These are phyloP conservation scores for Antonospora locustae DNA, from an alignment of 371 early-diverging fungal species.

Conservation along the genomic window DNA sequence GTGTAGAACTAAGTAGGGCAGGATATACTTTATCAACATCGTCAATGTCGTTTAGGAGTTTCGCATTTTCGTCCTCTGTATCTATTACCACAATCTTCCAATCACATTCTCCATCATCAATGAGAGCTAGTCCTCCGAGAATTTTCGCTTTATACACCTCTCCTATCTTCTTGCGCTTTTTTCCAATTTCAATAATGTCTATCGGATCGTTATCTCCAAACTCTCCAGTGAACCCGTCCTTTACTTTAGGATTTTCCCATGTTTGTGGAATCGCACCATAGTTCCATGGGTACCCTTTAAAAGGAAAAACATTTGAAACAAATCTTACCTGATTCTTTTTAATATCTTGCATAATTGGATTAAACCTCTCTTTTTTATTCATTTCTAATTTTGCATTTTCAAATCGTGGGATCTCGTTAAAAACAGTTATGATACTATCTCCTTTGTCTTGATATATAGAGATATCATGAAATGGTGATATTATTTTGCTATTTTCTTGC, in stretches of 20 bases:
- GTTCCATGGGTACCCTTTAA: constrained; percentile 99
- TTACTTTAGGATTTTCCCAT: constrained; percentile 82
- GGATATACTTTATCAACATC: constrained; percentile 85
- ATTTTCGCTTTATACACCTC: constrained; percentile 94
- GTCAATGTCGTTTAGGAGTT: constrained; percentile 77
- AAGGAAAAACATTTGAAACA: constrained; percentile 96
- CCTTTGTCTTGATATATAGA: constrained; percentile 68
- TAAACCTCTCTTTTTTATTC: constrained; percentile 56
- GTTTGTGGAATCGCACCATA: constrained; percentile 95
- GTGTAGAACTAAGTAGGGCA: constrained; percentile 76
- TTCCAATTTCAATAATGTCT: constrained; percentile 91
- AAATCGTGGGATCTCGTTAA: constrained; percentile 92
- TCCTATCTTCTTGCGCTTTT: constrained; percentile 67
- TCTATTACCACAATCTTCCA: constrained; percentile 95
- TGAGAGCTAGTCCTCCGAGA: constrained; percentile 80
- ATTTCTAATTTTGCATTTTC: constrained; percentile 96
- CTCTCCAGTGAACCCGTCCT: constrained; percentile 69
- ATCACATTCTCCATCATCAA: constrained; percentile 89
- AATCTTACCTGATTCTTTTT: constrained; percentile 94
- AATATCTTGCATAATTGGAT: constrained; percentile 93
- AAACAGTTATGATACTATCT: constrained; percentile 77
- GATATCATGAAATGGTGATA: constrained; percentile 96
- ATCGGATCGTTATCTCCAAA: constrained; percentile 91
- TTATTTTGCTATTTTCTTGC: constrained; percentile 50
- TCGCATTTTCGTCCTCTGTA: constrained; percentile 73